These are phyloP conservation scores for Aspergillus amoenus DNA, from an alignment of 2,329 filamentous ascomycete genomes.

Conservation along the genomic window DNA sequence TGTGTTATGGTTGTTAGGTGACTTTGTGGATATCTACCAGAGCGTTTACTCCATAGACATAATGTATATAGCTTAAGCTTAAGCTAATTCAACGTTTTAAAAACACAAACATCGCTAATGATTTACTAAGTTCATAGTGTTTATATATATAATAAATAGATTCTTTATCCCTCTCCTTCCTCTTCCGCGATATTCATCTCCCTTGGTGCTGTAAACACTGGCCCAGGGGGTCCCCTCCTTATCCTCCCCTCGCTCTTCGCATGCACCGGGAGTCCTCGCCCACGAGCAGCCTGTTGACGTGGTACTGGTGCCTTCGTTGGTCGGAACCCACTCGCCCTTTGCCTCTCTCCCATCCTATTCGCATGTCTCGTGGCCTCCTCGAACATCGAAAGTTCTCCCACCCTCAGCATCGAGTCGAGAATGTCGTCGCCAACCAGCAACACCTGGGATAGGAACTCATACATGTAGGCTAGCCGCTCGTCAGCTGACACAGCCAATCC, in stretches of 20 bases:
- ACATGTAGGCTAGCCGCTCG: slow-evolving; percentile 7
- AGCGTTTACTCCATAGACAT: too few species aligned
- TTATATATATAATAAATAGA: not conserved
- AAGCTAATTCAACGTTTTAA: too few species aligned
- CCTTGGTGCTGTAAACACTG: not conserved
- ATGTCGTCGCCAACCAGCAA: slow-evolving; percentile 6
- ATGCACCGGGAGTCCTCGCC: not conserved
- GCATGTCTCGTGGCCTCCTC: not conserved
- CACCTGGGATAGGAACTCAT: slow-evolving; percentile 3
- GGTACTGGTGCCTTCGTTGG: not conserved
- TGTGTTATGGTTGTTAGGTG: too few species aligned
- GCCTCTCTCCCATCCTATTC: not conserved
- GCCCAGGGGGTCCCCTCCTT: not conserved
- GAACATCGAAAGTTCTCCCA: slow-evolving; percentile 8
- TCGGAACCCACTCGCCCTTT: not conserved
- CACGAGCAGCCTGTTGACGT: not conserved
- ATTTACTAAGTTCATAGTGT: too few species aligned
- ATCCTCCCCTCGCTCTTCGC: not conserved
- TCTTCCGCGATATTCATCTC: not conserved
- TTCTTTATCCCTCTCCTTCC: not conserved
- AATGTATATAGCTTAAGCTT: too few species aligned
- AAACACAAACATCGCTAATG: too few species aligned
- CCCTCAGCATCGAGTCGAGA: slow-evolving; percentile 6
- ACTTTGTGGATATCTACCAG: too few species aligned
- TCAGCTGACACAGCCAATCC: slow-evolving; percentile 5